A percentile compares a stretch with the other conserved stretches of the same genome.
Conservation (phyloP, 1,284 basidiomycete genomes). For the Peniophora sp. region DNA sequence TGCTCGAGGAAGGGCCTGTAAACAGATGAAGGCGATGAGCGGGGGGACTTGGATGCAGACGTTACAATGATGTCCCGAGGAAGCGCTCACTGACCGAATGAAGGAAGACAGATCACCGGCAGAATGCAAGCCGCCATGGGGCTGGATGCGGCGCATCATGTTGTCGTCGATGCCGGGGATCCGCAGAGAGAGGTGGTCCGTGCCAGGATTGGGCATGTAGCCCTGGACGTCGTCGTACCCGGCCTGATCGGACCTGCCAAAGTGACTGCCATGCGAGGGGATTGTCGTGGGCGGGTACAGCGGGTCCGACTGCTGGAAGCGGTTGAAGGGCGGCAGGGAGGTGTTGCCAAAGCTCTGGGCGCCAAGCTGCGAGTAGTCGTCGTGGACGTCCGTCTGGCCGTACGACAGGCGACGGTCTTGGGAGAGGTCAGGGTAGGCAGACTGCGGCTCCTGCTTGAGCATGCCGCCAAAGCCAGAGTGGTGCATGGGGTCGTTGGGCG, state of each 20-base stretch:
- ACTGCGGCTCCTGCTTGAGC: slow-evolving; percentile 47
- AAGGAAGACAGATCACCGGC: slow-evolving; percentile 72
- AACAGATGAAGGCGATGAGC: slow-evolving; percentile 11
- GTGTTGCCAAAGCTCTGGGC: slow-evolving; percentile 34
- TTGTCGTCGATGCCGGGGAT: slow-evolving; percentile 56
- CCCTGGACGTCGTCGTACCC: slow-evolving; percentile 49
- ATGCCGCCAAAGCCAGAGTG: slow-evolving; percentile 33
- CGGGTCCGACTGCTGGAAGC: slow-evolving; percentile 31
- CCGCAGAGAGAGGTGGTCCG: slow-evolving; percentile 42
- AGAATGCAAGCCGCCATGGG: slow-evolving; percentile 44
- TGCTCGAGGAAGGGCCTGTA: slow-evolving; percentile 71
- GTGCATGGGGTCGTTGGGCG: slow-evolving; percentile 59
- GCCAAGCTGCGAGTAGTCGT: slow-evolving; percentile 46
- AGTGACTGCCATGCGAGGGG: slow-evolving; percentile 62
- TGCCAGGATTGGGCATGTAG: slow-evolving; percentile 45
- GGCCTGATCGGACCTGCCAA: slow-evolving; percentile 35
- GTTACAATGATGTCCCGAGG: slow-evolving; percentile 7
- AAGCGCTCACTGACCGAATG: slow-evolving; percentile 48
- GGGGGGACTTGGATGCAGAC: slow-evolving; percentile 6
- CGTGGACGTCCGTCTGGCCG: slow-evolving; percentile 44
- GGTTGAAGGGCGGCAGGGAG: slow-evolving; percentile 41
- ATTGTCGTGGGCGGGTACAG: slow-evolving; percentile 44
- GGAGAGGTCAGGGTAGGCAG: slow-evolving; percentile 43
- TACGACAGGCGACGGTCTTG: slow-evolving; percentile 51
- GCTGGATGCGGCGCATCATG: slow-evolving; percentile 53